Base-by-base conservation (phyloP, 1,284 basidiomycete species). In the Tilletia horrida region DNA sequence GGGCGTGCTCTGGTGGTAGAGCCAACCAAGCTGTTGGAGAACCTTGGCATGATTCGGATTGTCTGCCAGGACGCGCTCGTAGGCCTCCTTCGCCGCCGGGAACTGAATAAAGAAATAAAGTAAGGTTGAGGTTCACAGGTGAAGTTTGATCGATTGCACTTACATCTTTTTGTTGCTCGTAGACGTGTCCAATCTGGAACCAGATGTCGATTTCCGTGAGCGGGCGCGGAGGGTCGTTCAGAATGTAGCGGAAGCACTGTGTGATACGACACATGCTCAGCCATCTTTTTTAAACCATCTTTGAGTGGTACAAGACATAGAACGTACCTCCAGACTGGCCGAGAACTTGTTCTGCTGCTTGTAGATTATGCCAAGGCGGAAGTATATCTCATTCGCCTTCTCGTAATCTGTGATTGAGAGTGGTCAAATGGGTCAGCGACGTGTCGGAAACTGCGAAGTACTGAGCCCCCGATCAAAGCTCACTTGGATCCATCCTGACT, bases 111-210 rank as follows among this genome's bases (percentile, higher is more conserved):
- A n/a, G 8, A 16, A 48, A 23, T 1, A n/a, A 18, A 52, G 42
- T 16, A 25, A 29, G n/a, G n/a, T n/a, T n/a, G n/a, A n/a, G n/a
- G n/a, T n/a, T n/a, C n/a, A n/a, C n/a, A 87, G 84, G 69, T 90
- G 85, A 16, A 87, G 86, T 9, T 89, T 27, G 65, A 14, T 44
- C 16, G 18, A 55, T 8, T 31, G 7, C 8, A 35, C 63, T 84
- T 80, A 93, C 91, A 82, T 96, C 92, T 82, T 93, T 91, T 83
- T 94, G 91, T 80, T 95, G 92, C 83, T 98, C 96, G 78, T 93
- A 93, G 21, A 98, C 95, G 81, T 98, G 96, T 1, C 96, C 95
- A 71, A 98, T 97, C 84, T 99, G 96, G 87, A 98, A 98, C 92
- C 93, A 97, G 72, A 99, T 97, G 79, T 98, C 94, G 73, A 93